Conservation (phyloP, 2,329 filamentous ascomycete genomes). For the Tolypocladium paradoxum region DNA sequence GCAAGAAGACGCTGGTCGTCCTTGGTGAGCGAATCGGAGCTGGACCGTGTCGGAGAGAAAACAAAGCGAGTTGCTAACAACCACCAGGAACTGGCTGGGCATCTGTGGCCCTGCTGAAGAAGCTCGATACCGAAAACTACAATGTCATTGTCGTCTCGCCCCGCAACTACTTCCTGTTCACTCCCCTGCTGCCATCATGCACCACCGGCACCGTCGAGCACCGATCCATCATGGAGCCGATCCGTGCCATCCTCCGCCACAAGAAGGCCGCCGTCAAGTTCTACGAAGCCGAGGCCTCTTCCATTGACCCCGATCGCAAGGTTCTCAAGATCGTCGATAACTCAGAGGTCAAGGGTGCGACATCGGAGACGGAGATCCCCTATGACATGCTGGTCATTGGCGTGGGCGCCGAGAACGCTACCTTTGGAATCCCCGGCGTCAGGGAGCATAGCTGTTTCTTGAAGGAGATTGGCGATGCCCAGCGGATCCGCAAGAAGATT, state of each 20-base stretch:
- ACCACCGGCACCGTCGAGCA: constrained; percentile 97
- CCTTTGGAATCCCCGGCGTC: constrained; percentile 94
- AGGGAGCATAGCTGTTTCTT: constrained; percentile 93
- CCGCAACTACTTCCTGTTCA: constrained; percentile 99
- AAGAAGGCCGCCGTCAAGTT: constrained; percentile 91
- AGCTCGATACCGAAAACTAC: constrained; percentile 97
- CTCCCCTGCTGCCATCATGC: constrained; percentile 90
- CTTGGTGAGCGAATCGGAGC: constrained; percentile 51
- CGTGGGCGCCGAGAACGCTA: constrained; percentile 96
- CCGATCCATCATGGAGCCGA: constrained; percentile 98
- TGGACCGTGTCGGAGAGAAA: not conserved
- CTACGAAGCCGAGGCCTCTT: constrained; percentile 95
- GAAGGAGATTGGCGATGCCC: constrained; percentile 95
- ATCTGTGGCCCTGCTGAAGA: constrained; percentile 92
- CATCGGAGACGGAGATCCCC: constrained; percentile 74
- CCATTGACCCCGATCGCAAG: constrained; percentile 87
- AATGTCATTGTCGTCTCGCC: constrained; percentile 97
- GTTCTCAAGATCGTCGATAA: constrained; percentile 83
- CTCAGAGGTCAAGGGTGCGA: constrained; percentile 81
- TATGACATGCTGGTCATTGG: constrained; percentile 98
- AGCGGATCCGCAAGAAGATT: constrained; percentile 94
- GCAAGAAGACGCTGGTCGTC: constrained; percentile 94
- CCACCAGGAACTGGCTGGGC: constrained; percentile 82
- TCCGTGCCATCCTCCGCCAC: constrained; percentile 89
- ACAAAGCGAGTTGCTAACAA: constrained; percentile 5